Evolutionary conservation across 441 rosid species (phyloP).

Genomic region (Adansonia rubrostipa): DNA sequence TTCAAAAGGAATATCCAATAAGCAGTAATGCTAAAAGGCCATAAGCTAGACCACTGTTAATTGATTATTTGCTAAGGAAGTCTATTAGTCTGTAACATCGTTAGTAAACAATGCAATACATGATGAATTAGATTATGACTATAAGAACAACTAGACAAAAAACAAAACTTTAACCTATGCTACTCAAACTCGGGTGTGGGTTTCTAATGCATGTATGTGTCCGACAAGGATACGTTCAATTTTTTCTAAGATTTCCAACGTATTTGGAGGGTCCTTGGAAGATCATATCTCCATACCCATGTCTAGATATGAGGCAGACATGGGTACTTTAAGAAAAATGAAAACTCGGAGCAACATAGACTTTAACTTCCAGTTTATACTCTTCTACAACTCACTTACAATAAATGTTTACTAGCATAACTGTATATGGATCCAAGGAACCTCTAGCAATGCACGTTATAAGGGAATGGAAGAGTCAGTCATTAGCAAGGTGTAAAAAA

Average conservation of each 20-base stretch:
- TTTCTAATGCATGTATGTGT: no score
- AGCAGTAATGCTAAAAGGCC: slow-evolving; percentile 15
- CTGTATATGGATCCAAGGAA: not conserved
- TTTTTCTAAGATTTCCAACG: no score
- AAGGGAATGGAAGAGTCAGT: slow-evolving; percentile 4
- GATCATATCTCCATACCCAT: no score
- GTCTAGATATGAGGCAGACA: no score
- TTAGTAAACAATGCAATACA: slow-evolving; percentile 1
- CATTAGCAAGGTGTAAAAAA: slow-evolving; percentile 20
- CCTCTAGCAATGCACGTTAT: not conserved
- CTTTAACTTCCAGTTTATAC: not conserved
- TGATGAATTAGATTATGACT: not conserved
- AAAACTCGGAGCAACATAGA: not conserved
- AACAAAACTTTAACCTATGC: not conserved
- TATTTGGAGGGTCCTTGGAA: no score
- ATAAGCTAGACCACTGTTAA: slow-evolving; percentile 4
- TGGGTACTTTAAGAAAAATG: no score
- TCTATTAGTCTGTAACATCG: not conserved
- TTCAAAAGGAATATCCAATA: slow-evolving; percentile 6
- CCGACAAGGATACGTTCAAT: no score
- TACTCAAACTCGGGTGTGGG: no score
- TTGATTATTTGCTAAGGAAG: slow-evolving; percentile 2
- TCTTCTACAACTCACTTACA: not conserved
- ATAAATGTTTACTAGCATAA: not conserved
- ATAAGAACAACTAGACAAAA: slow-evolving; percentile 11